Percentiles rank a stretch among this genome's conserved stretches.
These are phyloP conservation scores for Cucurbitaria berberidis DNA, from an alignment of 2,329 filamentous ascomycete species.

Conservation along the genomic window DNA sequence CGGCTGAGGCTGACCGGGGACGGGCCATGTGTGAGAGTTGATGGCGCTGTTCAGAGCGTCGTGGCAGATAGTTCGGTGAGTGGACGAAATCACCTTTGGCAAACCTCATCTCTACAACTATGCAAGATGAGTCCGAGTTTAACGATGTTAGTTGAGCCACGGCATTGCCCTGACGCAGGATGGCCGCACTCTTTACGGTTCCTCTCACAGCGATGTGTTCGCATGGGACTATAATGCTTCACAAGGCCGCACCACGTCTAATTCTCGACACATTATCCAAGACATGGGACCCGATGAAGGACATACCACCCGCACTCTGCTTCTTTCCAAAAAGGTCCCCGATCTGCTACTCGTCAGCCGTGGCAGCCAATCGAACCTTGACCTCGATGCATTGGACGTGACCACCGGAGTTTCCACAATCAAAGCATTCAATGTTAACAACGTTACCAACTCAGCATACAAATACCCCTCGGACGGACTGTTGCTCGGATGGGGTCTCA, in stretches of 20 bases:
- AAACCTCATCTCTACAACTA: neutral
- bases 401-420: conserved; percentile 69
- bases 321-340: conserved; percentile 62
- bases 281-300: conserved; percentile 65
- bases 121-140: neutral
- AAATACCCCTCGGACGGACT: conserved; percentile 59
- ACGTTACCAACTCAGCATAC: conserved; percentile 49
- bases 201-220: conserved; percentile 64
- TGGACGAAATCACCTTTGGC: neutral
- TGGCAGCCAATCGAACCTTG: conserved; percentile 69
- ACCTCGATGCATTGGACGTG: conserved; percentile 59
- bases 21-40: conserved; percentile 37
- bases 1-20: conserved; percentile 45
- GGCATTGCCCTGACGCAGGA: conserved; percentile 58
- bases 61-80: conserved; percentile 40
- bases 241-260: conserved; percentile 54
- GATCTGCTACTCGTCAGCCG: conserved; percentile 69
- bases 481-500: conserved; percentile 69
- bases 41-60: conserved; percentile 29
- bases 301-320: conserved; percentile 70
- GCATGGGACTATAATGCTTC: conserved; percentile 69
- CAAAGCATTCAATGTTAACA: conserved; percentile 64
- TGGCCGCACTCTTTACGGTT: conserved; percentile 61
- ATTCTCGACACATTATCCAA: conserved; percentile 60
- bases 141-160: conserved; percentile 54